Base-by-base conservation (phyloP, 257 asterid genomes). In the Anisodus tanguticus region DNA sequence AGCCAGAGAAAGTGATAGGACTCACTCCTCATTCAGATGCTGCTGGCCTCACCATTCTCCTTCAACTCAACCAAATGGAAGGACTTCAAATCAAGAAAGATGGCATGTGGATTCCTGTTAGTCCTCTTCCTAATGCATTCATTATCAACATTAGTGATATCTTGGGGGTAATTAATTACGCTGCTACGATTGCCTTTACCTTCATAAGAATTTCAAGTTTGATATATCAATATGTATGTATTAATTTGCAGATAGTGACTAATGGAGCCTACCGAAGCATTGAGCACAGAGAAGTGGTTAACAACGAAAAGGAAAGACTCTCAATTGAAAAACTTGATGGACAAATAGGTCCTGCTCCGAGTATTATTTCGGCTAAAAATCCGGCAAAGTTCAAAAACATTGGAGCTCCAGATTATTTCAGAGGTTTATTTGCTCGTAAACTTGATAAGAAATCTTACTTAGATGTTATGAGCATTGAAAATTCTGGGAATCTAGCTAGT, bases 241-340 rank as follows among this genome's bases (percentile, higher is more conserved):
- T 53, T n/a, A 1, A 55, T 64, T 37, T n/a, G 43, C 85, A 90
- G 94, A 86, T 91, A 64, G 78, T 85, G 81, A 88, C 89, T 0
- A 90, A 91, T 47, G 94, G 94, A 12, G n/a, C 79, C 22, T 91
- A 91, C 59, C 86, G 84, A 55, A 91, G 94, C 90, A 63, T 85
- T 2, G 93, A 91, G 88, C 94, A 91, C 84, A 87, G 88, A 83
- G 92, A 92, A 70, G 81, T 81, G 3, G 92, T 89, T 8, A 88
- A 91, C 55, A 26, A 68, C 3, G 16, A 60, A 79, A 89, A 88
- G 67, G 91, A 89, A 69, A 87, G 92, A 86, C 84, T 91, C 58
- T 87, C 93, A 15, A 67, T 91, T 9, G 92, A 90, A 37, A 80
- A 55, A 1, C 31, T 87, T 89, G 81, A 76, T 4, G 63, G 47